Percentiles rank a stretch among this genome's conserved stretches.
phyloP scores from a whole-genome alignment of 192 early-diverging fungal species.

The Coemansia sp. region DNA sequence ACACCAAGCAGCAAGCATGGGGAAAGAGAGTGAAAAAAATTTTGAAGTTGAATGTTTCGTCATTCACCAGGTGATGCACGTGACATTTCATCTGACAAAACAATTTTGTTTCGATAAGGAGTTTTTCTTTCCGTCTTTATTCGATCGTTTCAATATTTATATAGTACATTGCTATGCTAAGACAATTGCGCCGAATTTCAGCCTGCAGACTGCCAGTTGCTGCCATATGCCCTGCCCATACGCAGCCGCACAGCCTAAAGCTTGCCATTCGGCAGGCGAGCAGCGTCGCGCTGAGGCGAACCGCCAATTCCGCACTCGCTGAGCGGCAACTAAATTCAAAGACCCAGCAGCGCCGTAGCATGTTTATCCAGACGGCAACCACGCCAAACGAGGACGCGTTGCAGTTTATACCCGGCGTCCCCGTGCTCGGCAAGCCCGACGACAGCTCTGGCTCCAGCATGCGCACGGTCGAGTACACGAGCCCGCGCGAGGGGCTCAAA shows the following conservation, averaged over 20 bases:
- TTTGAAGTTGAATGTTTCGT: not conserved
- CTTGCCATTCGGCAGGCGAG: not conserved
- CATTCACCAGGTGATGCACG: not conserved
- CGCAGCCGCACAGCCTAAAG: not conserved
- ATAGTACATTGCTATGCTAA: slow-evolving; percentile 1
- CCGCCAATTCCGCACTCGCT: not conserved
- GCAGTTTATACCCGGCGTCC: slow-evolving; percentile 94
- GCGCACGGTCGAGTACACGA: slow-evolving; percentile 84
- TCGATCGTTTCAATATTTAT: not conserved
- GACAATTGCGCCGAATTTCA: slow-evolving; percentile 2
- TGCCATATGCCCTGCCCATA: too few species aligned
- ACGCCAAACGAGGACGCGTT: slow-evolving; percentile 96
- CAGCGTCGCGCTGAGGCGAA: not conserved
- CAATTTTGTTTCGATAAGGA: not conserved
- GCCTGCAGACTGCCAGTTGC: not conserved
- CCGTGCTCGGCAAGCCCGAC: slow-evolving; percentile 60
- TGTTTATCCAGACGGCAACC: slow-evolving; percentile 87
- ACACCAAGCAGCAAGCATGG: not conserved
- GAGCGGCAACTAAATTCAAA: not conserved
- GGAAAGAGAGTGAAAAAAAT: not conserved
- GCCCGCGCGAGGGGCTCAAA: slow-evolving; percentile 65
- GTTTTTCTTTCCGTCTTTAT: not conserved
- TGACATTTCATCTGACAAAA: slow-evolving; percentile 1
- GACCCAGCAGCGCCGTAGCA: slow-evolving; percentile 38
- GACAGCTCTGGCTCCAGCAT: slow-evolving; percentile 9